A percentile compares a stretch with the other conserved stretches of the same genome.
phyloP scores from a whole-genome alignment of 495 filamentous ascomycete species.

The Neurospora cerealis region DNA sequence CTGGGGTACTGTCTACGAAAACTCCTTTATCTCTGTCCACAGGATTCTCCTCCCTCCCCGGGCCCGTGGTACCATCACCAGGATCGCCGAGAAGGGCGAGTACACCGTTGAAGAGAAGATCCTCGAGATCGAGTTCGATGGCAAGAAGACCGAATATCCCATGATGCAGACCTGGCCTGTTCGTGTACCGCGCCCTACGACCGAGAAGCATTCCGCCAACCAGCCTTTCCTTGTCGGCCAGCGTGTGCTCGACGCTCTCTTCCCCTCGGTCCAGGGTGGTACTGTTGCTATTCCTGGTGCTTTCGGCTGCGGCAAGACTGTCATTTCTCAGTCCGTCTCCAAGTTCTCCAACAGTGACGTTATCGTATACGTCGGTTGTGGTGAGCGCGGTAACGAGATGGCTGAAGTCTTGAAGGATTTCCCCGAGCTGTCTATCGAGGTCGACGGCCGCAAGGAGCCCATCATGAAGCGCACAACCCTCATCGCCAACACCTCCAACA shows the following conservation, averaged over 20 bases:
- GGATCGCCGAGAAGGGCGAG: constrained; percentile 75
- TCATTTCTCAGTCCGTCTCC: constrained; percentile 95
- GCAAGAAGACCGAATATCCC: constrained; percentile 78
- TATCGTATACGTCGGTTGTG: constrained; percentile 97
- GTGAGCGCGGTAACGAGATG: constrained; percentile 99
- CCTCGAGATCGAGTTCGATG: constrained; percentile 93
- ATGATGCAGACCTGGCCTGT: constrained; percentile 99
- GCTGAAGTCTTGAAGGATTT: constrained; percentile 99
- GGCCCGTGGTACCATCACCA: constrained; percentile 82
- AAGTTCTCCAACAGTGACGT: constrained; percentile 99
- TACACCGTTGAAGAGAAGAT: constrained; percentile 94
- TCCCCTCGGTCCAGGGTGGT: constrained; percentile 92
- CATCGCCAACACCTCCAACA: constrained; percentile 99
- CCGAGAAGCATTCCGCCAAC: constrained; percentile 80
- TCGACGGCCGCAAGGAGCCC: constrained; percentile 87
- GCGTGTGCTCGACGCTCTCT: constrained; percentile 93
- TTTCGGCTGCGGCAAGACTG: constrained; percentile 98
- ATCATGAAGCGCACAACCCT: constrained; percentile 99
- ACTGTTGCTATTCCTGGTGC: constrained; percentile 97
- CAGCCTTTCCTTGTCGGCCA: constrained; percentile 92
- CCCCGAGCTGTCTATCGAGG: constrained; percentile 85
- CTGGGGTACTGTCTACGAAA: constrained; percentile 90
- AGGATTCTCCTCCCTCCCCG: constrained; percentile 91
- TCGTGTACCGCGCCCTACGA: constrained; percentile 82
- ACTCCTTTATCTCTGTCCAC: constrained; percentile 89